Conservation (phyloP, 371 early-diverging fungal genomes). For the Syncephalastrum sp. region DNA sequence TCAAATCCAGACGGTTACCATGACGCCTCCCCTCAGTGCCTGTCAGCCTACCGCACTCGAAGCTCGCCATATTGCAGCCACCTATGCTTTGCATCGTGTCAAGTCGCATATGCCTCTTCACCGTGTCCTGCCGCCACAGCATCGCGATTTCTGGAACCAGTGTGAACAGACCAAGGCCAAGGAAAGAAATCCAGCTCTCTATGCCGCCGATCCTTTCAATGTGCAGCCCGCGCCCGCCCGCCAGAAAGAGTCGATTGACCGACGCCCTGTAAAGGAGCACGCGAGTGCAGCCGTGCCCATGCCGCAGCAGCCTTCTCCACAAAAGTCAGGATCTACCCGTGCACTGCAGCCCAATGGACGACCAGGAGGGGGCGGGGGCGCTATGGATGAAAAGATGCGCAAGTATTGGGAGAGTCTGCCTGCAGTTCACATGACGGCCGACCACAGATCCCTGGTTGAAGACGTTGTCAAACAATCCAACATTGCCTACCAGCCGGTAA, state of each 20-base stretch:
- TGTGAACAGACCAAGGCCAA: conserved; percentile 56
- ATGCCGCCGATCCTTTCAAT: conserved; percentile 78
- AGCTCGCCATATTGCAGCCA: conserved; percentile 81
- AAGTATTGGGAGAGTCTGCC: conserved; percentile 74
- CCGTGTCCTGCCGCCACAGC: conserved; percentile 74
- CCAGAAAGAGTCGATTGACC: conserved; percentile 15
- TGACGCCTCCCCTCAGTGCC: conserved; percentile 35
- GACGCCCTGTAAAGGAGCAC: conserved; percentile 29
- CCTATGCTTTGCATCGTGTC: conserved; percentile 81
- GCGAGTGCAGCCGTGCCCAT: conserved; percentile 39
- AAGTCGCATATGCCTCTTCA: conserved; percentile 71
- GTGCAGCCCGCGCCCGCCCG: conserved; percentile 32
- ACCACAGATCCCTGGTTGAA: conserved; percentile 62
- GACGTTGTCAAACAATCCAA: conserved; percentile 52
- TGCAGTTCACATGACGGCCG: conserved; percentile 67
- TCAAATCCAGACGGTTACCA: conserved; percentile 52
- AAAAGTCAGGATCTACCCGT: conserved; percentile 19
- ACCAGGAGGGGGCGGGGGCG: conserved; percentile 16
- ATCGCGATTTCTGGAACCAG: conserved; percentile 72
- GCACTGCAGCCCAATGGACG: conserved; percentile 1
- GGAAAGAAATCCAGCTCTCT: conserved; percentile 51
- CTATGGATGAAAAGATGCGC: conserved; percentile 41
- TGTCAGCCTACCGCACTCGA: conserved; percentile 56
- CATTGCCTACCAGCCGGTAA: conserved; percentile 31
- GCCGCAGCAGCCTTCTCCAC: conserved; percentile 15